Percentiles rank a stretch among this genome's conserved stretches.
Conservation (phyloP, 441 rosid species). For the Breynia disticha region DNA sequence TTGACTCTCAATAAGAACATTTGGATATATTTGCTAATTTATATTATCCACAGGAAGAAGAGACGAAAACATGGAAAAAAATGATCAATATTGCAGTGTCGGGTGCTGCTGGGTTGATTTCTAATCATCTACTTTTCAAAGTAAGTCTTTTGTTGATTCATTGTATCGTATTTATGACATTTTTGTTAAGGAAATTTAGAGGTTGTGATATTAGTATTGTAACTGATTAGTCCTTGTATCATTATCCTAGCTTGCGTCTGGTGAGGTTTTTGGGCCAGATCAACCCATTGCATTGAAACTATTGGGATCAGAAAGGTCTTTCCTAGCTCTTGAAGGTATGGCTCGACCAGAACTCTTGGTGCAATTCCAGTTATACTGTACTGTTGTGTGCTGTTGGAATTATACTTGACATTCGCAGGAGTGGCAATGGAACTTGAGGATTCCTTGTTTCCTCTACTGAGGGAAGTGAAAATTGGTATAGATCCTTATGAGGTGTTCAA, state of each 20-base stretch:
- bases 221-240: slow-evolving; percentile 8
- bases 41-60: slow-evolving; percentile 51
- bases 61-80: slow-evolving; percentile 90
- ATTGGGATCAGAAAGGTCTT: slow-evolving; percentile 83
- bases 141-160: slow-evolving; percentile 30
- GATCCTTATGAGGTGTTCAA: slow-evolving; percentile 71
- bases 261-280: slow-evolving; percentile 82
- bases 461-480: slow-evolving; percentile 82
- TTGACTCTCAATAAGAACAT: background rate
- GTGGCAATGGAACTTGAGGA: slow-evolving; percentile 99
- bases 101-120: slow-evolving; percentile 96
- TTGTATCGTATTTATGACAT: too few relatives aligned
- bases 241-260: slow-evolving; percentile 72
- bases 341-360: background rate
- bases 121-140: slow-evolving; percentile 92
- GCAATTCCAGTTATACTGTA: too few relatives aligned
- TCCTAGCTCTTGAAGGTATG: slow-evolving; percentile 88
- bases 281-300: slow-evolving; percentile 84
- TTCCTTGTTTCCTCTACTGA: slow-evolving; percentile 78
- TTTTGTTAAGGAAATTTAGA: too few relatives aligned
- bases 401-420: slow-evolving; percentile 33
- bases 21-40: background rate
- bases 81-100: slow-evolving; percentile 67
- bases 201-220: background rate
- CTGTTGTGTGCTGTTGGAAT: too few relatives aligned